These are phyloP conservation scores for Lagenaria siceraria DNA, from an alignment of 306 rosid species.

Conservation along the genomic window DNA sequence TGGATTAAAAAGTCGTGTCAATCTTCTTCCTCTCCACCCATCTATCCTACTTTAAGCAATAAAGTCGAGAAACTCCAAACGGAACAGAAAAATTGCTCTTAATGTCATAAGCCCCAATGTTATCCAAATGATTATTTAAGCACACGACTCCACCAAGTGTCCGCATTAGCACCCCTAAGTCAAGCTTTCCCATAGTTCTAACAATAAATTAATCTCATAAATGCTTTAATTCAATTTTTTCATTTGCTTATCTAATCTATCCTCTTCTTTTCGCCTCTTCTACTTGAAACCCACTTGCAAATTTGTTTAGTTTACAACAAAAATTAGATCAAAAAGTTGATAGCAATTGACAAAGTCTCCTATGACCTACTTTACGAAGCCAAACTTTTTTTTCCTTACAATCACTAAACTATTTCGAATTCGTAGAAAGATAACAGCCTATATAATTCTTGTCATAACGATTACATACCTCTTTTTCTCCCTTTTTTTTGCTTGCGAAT, in stretches of 20 bases:
- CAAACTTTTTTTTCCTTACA: background rate
- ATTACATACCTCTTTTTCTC: background rate
- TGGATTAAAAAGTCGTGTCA: background rate
- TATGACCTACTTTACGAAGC: background rate
- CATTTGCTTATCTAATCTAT: background rate
- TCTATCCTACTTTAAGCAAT: background rate
- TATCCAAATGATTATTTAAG: constrained; percentile 12
- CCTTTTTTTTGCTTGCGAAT: background rate
- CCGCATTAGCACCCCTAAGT: background rate
- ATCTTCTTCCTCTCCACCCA: constrained; percentile 3
- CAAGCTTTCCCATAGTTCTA: background rate
- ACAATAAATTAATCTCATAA: background rate
- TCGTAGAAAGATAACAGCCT: background rate
- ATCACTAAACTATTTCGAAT: background rate
- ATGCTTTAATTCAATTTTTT: background rate
- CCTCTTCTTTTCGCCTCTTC: background rate
- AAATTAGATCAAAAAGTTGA: constrained; percentile 2
- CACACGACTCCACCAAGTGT: constrained; percentile 5
- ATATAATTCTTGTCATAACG: background rate
- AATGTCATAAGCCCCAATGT: background rate
- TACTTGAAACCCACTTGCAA: constrained; percentile 1
- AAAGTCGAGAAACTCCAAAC: constrained; percentile 1
- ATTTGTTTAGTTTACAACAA: background rate
- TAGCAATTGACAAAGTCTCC: background rate
- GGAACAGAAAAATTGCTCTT: background rate